These are phyloP conservation scores for Elsinoe fawcettii DNA, from an alignment of 2,329 filamentous ascomycete species.

Conservation along the genomic window DNA sequence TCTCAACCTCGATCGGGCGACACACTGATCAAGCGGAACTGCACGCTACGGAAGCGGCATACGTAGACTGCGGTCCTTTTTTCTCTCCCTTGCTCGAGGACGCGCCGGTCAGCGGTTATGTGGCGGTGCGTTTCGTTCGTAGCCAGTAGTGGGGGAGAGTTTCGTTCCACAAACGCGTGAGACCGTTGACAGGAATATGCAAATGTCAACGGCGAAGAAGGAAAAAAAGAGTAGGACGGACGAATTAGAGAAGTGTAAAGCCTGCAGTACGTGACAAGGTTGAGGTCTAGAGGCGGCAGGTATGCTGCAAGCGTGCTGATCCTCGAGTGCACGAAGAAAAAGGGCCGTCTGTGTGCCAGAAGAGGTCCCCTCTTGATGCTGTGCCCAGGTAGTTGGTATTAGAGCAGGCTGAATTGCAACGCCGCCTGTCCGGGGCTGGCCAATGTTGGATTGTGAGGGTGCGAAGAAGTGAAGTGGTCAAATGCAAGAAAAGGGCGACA, in stretches of 20 bases:
- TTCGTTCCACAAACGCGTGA: neutral
- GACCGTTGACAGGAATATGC: neutral
- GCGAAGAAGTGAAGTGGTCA: neutral
- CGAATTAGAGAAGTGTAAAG: neutral
- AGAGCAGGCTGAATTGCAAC: neutral
- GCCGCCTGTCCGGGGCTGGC: neutral
- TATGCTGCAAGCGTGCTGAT: slow-evolving; percentile 10
- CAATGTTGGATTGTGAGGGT: neutral
- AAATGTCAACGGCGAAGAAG: neutral
- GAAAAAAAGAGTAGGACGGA: neutral
- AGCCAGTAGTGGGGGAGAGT: neutral
- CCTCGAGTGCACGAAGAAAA: neutral
- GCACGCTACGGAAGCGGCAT: slow-evolving; percentile 3
- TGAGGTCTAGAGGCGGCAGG: slow-evolving; percentile 10
- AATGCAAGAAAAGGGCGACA: neutral
- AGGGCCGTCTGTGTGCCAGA: neutral
- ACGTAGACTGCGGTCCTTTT: neutral
- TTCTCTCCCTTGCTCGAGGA: neutral
- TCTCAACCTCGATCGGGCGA: slow-evolving; percentile 14
- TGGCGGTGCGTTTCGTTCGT: neutral
- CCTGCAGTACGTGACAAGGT: neutral
- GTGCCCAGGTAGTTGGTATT: neutral
- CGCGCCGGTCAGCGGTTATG: neutral
- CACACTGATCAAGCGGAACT: neutral
- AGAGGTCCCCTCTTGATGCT: neutral